Conservation (phyloP, 176 grass and related monocot species). For the Microstegium vimineum region DNA sequence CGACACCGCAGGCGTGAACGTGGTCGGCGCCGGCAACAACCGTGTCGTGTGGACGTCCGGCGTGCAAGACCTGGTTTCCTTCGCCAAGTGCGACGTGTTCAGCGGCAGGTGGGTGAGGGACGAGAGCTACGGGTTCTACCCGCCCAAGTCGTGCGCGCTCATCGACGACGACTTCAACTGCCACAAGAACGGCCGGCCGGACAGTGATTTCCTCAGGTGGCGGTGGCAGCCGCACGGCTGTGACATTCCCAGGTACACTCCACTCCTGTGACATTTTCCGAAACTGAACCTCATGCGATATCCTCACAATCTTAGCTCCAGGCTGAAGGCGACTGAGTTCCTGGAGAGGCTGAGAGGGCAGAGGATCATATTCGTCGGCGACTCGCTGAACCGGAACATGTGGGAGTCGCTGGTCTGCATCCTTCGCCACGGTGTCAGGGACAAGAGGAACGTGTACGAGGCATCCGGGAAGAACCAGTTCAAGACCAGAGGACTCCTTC, state of each 20-base stretch:
- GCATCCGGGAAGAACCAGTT: conserved; percentile 70
- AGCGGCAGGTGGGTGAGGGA: conserved; percentile 77
- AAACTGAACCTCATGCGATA: not conserved
- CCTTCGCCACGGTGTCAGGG: conserved; percentile 57
- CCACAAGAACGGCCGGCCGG: conserved; percentile 77
- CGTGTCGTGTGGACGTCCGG: conserved; percentile 26
- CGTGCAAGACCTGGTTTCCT: conserved; percentile 25
- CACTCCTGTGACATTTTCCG: not conserved
- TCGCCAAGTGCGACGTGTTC: conserved; percentile 64
- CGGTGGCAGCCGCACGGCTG: conserved; percentile 80
- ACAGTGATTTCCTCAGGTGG: conserved; percentile 64
- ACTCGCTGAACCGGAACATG: conserved; percentile 94
- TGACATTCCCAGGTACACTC: conserved; percentile 62
- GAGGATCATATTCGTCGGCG: conserved; percentile 89
- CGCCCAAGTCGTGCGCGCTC: conserved; percentile 53
- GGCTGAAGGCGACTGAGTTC: conserved; percentile 70
- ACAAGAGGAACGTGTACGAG: conserved; percentile 70
- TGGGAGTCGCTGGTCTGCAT: conserved; percentile 95
- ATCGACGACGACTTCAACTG: conserved; percentile 86
- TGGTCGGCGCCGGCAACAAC: conserved; percentile 7
- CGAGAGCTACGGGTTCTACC: conserved; percentile 50
- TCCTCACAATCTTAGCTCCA: not conserved
- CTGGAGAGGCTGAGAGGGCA: conserved; percentile 74
- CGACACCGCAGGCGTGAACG: not conserved
- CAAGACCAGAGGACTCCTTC: conserved; percentile 84